Base-by-base conservation (phyloP, 2,329 filamentous ascomycete species). In the Coniochaeta sp. region DNA sequence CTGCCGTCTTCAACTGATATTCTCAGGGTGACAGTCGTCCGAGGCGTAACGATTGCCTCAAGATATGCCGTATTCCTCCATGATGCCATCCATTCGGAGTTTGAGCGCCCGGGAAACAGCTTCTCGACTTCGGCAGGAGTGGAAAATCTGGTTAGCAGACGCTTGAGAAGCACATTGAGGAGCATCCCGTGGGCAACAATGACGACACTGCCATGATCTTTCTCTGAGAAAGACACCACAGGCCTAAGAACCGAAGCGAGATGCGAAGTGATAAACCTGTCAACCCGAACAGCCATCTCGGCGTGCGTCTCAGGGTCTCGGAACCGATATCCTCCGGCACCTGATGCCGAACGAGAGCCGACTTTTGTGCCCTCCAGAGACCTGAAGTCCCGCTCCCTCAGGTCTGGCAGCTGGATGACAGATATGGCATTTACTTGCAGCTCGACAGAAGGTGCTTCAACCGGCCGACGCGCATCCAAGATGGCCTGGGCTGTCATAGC, bases 181-280 rank as follows among this genome's bases (percentile, higher is more conserved):
- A 95, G 82, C 55, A 95, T 85, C 14, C 91, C 91, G 61, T 96
- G 91, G 2, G 91, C 86, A 3, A 95, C 86, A 13, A 95, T 70
- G 1, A 82, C 84, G 12, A 90, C 71, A 2, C 73, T 69, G 6
- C 65, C 61, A 10, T 73, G 65, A 26, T 26, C 3, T 5, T 24
- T 14, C 9, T 55, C 54, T 16, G 58, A 50, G 4, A 32, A n/a
- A 14, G 28, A 24, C 2, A 57, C 54, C 0, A 64, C 57, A 10
- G 66, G 57, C 10, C 71, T 57, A 14, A 86, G 53, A 3, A 87
- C 54, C 9, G 84, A 84, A 5, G 79, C 58, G 1, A 96, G 68
- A 60, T 86, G 73, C 8, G 73, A 65, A 52, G 84, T 73, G 20
- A 96, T 67, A 58, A 96, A 96, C 0, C 60, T 63, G 51, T 85